Base-by-base conservation (phyloP, 768 basidiomycete species). In the Termitomyces sp. region DNA sequence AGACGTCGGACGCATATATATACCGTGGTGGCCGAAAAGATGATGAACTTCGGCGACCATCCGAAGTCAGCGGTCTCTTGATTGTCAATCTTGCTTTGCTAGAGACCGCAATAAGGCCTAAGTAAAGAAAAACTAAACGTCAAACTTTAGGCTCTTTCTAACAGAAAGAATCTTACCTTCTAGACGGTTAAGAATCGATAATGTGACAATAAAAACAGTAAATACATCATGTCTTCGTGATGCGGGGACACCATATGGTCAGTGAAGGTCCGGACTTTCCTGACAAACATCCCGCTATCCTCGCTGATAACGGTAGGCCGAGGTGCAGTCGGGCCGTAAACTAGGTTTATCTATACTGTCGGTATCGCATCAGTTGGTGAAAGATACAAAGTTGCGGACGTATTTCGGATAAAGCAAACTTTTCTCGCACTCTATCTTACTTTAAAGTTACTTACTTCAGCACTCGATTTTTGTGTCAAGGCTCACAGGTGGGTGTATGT, bases 11-110 rank as follows among this genome's bases (percentile, higher is more conserved):
- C 16, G 8, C 51, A 57, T 53, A 57, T 57, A 56, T 60, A 56
- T 60, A 42, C 50, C 38, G 50, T 38, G 28, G 51, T 47, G 55
- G 43, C 58, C 38, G 56, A 52, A 36, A 20, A 24, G 50, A 51
- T 54, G 45, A 47, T 54, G 52, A 61, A 57, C 45, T 62, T 45
- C 54, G 50, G 44, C 32, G 28, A 49, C 38, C 35, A 22, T 61
- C 63, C 63, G 63, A 63, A 51, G 63, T 55, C 56, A 57, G 33
- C 63, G 63, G 63, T 57, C 26, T 52, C 22, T 22, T 57, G 54
- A n/a, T 33, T 10, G 9, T 28, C 28, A 47, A 42, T 42, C 42
- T 20, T 42, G 10, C 42, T 42, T 40, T 26, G 16, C 24, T 36
- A 24, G 36, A 28, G 20, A 13, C 18, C 38, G 1, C 52, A 28